Conservation (phyloP, 163 green algal genomes). For the Prototheca cutis region DNA sequence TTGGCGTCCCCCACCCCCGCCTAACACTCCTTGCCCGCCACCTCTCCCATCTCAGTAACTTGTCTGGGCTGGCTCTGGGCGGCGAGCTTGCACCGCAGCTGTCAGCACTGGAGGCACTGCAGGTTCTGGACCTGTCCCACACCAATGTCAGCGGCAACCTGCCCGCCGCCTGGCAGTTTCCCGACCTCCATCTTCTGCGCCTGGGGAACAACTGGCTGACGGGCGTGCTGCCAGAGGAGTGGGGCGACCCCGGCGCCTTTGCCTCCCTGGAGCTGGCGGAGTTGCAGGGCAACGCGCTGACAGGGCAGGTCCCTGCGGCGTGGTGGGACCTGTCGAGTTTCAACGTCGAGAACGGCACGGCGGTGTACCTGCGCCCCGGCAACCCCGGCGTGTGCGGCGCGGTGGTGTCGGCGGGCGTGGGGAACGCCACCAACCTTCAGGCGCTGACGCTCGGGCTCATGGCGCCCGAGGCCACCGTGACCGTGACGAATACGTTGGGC, state of each 20-base stretch:
- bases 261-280: not conserved
- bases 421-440: not conserved
- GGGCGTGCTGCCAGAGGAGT: constrained; percentile 1
- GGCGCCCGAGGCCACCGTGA: not conserved
- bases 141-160: constrained; percentile 7
- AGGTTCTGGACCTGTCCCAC: not conserved
- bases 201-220: constrained; percentile 21
- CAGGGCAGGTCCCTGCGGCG: not conserved
- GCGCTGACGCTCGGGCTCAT: not conserved
- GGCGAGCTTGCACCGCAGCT: not conserved
- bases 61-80: not conserved
- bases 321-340: not conserved
- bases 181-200: constrained; percentile 3
- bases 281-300: not conserved
- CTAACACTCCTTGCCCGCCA: not conserved
- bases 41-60: not conserved
- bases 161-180: constrained; percentile 9
- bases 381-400: not conserved
- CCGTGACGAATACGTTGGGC: constrained; percentile 1
- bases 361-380: not conserved
- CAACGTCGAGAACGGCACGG: not conserved
- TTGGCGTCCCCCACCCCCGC: not conserved
- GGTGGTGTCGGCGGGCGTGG: not conserved
- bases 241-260: not conserved
- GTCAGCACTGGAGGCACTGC: not conserved